These are phyloP conservation scores for Verbascum thapsus DNA, from an alignment of 257 asterid genomes.

Conservation along the genomic window DNA sequence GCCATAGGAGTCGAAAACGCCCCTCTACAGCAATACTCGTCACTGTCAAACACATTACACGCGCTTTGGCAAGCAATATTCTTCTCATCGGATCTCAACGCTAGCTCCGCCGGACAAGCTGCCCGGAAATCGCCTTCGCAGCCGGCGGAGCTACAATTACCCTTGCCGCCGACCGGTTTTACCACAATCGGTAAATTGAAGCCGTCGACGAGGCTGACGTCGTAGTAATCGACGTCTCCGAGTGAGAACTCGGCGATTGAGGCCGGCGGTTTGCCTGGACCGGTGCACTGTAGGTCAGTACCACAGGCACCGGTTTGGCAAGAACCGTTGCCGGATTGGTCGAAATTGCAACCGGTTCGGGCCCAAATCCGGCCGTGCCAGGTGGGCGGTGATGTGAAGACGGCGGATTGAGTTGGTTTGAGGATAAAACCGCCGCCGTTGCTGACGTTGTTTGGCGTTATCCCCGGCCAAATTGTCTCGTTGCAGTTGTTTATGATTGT, in stretches of 20 bases:
- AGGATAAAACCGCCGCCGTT: conserved; percentile 52
- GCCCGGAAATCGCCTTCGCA: conserved; percentile 57
- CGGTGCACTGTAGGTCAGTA: conserved; percentile 38
- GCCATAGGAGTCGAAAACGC: conserved; percentile 44
- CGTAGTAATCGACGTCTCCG: conserved; percentile 56
- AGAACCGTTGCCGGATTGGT: conserved; percentile 46
- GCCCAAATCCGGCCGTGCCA: conserved; percentile 79
- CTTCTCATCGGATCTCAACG: conserved; percentile 33
- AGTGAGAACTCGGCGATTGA: conserved; percentile 63
- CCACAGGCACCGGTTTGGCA: conserved; percentile 69
- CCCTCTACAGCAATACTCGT: conserved; percentile 62
- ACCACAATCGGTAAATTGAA: conserved; percentile 63
- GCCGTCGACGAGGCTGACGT: conserved; percentile 72
- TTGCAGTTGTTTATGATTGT: conserved; percentile 61
- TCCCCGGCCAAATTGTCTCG: conserved; percentile 70
- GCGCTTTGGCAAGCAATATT: conserved; percentile 63
- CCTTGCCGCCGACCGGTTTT: conserved; percentile 53
- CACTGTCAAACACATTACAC: conserved; percentile 48
- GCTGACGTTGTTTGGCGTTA: conserved; percentile 55
- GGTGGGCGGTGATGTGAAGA: conserved; percentile 48
- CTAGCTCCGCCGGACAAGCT: conserved; percentile 57
- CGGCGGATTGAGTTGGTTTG: conserved; percentile 51
- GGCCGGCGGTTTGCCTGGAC: conserved; percentile 61
- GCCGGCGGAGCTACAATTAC: conserved; percentile 59
- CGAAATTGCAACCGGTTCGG: conserved; percentile 59